phyloP scores from a whole-genome alignment of 1,284 basidiomycete species.

The Hymenochaete sp. region DNA sequence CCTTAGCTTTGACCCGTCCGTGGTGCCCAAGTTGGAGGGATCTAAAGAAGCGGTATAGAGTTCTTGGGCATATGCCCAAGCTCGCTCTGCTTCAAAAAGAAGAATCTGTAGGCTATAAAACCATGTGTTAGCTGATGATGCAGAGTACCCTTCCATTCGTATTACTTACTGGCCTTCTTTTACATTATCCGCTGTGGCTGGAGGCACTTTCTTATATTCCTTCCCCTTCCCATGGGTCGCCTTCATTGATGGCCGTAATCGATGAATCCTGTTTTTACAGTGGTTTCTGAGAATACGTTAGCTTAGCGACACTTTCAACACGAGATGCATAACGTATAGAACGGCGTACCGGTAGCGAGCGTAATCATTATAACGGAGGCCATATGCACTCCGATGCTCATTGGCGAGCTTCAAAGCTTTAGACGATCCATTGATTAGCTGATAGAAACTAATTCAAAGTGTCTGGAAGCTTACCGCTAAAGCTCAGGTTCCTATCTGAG shows the following conservation, averaged over 20 bases:
- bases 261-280: conserved; percentile 84
- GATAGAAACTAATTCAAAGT: not conserved
- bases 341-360: conserved; percentile 64
- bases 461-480: conserved; percentile 11
- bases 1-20: conserved; percentile 47
- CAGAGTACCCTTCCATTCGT: not conserved
- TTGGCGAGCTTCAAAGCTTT: conserved; percentile 76
- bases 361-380: conserved; percentile 84
- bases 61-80: conserved; percentile 87
- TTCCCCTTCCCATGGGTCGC: conserved; percentile 85
- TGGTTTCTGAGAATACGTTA: conserved; percentile 54
- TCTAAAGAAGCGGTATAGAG: conserved; percentile 50
- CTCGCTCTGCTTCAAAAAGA: conserved; percentile 83
- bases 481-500: conserved; percentile 2
- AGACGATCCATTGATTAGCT: conserved; percentile 16
- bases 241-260: conserved; percentile 75
- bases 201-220: conserved; percentile 77
- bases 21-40: conserved; percentile 43
- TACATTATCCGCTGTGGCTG: conserved; percentile 53
- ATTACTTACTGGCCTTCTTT: conserved; percentile 71
- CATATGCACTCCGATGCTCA: conserved; percentile 86
- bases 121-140: conserved; percentile 15
- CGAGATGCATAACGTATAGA: not conserved
- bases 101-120: conserved; percentile 65
- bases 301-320: not conserved